Evolutionary conservation across 2,329 filamentous ascomycete species (phyloP).

Genomic region (Xylaria sp.): DNA sequence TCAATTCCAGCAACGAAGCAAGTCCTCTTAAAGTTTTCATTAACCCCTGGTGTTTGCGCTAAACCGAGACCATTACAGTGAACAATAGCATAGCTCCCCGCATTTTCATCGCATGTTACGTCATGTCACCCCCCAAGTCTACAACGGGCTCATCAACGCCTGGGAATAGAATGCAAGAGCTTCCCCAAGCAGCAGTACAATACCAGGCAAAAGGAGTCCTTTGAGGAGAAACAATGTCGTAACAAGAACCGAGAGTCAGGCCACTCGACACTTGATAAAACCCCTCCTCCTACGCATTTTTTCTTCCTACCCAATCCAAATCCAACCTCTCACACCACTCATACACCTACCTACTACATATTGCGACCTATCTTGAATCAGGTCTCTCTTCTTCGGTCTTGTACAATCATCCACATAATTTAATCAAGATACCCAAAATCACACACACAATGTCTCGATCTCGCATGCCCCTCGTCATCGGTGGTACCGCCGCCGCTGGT

Average conservation of each 20-base stretch:
- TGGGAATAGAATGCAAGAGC: background rate
- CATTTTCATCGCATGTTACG: slow-evolving; percentile 24
- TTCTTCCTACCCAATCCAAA: slow-evolving; percentile 23
- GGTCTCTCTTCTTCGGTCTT: background rate
- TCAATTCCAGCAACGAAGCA: background rate
- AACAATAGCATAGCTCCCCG: slow-evolving; percentile 18
- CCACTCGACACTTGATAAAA: slow-evolving; percentile 18
- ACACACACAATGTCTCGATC: slow-evolving; percentile 32
- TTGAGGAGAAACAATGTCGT: slow-evolving; percentile 6
- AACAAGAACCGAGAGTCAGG: slow-evolving; percentile 23
- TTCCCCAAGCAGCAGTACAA: background rate
- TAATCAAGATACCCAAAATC: slow-evolving; percentile 7
- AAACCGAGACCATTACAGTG: background rate
- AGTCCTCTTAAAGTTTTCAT: background rate
- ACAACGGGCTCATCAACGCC: slow-evolving; percentile 11
- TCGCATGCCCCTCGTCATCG: slow-evolving; percentile 54
- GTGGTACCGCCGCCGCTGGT: slow-evolving; percentile 71
- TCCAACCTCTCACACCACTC: slow-evolving; percentile 13
- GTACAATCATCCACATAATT: background rate
- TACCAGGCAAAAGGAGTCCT: background rate
- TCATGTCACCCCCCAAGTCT: slow-evolving; percentile 21
- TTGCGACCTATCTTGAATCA: background rate
- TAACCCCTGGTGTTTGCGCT: background rate
- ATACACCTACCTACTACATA: background rate
- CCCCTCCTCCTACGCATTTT: slow-evolving; percentile 16